Evolutionary conservation across 257 asterid species (phyloP).

Genomic region (Solanum ossicruentum): DNA sequence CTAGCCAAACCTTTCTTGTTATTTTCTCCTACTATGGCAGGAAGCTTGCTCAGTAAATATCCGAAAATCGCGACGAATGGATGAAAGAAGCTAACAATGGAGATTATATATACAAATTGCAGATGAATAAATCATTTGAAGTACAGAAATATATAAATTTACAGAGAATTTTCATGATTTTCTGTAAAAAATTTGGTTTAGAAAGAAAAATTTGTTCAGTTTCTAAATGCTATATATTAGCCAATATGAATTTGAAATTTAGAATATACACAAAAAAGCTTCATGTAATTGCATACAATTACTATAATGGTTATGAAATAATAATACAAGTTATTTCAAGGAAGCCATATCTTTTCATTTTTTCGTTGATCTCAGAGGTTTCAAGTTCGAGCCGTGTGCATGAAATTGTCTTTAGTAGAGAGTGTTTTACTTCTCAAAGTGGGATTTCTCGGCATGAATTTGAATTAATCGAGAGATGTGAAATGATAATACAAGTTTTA

Average conservation of each 20-base stretch:
- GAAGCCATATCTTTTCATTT: background rate
- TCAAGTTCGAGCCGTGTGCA: background rate
- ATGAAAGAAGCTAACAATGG: background rate
- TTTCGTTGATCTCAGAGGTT: background rate
- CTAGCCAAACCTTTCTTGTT: background rate
- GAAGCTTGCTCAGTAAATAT: background rate
- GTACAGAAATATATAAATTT: background rate
- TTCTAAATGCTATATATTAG: background rate
- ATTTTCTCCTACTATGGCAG: background rate
- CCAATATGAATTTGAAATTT: background rate
- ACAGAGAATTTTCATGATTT: background rate
- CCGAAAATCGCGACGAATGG: background rate
- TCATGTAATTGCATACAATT: background rate
- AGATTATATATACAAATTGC: background rate
- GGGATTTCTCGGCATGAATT: rapidly evolving
- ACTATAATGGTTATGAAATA: background rate
- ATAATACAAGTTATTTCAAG: background rate
- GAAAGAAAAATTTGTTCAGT: background rate
- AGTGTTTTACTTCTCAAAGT: background rate
- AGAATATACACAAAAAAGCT: background rate
- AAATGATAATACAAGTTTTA: too few relatives aligned
- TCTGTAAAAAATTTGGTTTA: background rate
- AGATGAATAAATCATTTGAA: background rate
- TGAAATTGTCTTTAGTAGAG: background rate
- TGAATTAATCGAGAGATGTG: too few relatives aligned